A percentile compares a stretch with the other conserved stretches of the same genome.
These are phyloP conservation scores for Dalechampia spathulata DNA, from an alignment of 441 rosid genomes.

Conservation along the genomic window DNA sequence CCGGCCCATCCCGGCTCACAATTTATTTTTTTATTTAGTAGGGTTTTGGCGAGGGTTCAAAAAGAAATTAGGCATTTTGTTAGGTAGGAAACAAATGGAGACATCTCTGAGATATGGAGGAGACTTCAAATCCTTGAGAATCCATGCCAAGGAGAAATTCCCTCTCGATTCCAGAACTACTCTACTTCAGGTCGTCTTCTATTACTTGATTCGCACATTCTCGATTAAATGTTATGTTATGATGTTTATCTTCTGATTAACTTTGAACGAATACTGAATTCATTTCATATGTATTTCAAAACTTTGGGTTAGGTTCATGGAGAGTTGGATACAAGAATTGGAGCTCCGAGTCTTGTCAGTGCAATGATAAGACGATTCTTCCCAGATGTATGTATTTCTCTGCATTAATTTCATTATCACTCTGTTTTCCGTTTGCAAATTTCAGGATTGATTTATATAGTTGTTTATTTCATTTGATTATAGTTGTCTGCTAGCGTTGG, in stretches of 20 bases:
- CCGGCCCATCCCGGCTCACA: neutral
- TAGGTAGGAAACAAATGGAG: too few relatives aligned
- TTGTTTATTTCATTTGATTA: too few relatives aligned
- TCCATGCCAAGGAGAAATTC: constrained; percentile 88
- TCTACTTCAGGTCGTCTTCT: constrained; percentile 47
- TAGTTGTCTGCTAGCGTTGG: constrained; percentile 60
- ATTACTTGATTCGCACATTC: too few relatives aligned
- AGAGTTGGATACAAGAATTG: constrained; percentile 69
- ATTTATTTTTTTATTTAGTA: too few relatives aligned
- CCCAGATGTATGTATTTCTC: constrained; percentile 40
- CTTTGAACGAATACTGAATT: too few relatives aligned
- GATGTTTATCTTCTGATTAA: too few relatives aligned
- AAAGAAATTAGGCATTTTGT: too few relatives aligned
- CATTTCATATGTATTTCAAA: too few relatives aligned
- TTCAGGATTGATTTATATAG: too few relatives aligned
- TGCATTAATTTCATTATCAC: neutral
- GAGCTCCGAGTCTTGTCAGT: constrained; percentile 47
- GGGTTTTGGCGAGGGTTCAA: too few relatives aligned
- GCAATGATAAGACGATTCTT: constrained; percentile 61
- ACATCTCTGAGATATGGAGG: constrained; percentile 67
- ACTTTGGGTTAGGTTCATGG: constrained; percentile 72
- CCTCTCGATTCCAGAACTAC: constrained; percentile 57
- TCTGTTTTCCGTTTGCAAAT: too few relatives aligned
- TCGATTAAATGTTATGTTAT: too few relatives aligned
- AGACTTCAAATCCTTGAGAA: constrained; percentile 56